Evolutionary conservation across 345 rosid species (phyloP), one percentile per base, ranked within the genome.

Genomic region (Combretum micranthum): DNA sequence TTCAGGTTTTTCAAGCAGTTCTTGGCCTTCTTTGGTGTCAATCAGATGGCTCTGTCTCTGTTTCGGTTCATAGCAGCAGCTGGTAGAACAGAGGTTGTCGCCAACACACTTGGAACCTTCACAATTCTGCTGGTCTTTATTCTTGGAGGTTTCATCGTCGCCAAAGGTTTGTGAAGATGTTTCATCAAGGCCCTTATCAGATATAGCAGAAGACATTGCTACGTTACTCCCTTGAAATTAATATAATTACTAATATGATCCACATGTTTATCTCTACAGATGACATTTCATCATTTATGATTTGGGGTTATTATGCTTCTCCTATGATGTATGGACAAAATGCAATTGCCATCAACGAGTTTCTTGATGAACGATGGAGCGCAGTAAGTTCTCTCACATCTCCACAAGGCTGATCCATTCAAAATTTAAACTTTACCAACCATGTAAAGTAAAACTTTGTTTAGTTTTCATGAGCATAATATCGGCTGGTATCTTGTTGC

Each of bases 1-100:
- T 59, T 42, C 52, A 83, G 89, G 76, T 54, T 80, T 7, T 69
- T 79, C 42, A 78, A 68, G 72, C 90, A 81, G 71, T 69, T 65
- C 54, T 15, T 72, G 17, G 62, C 80, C 45, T 79, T 83, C 23
- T 26, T 76, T 13, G 54, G 77, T 4, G 21, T 70, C n/a, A 72
- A 62, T 59, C 84, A 80, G 64, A 71, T 72, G 86, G 69, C 89
- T 25, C 66, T 82, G 45, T 77, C 66, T 5, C 58, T 83, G 52
- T 83, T 83, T 64, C 77, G 89, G 49, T 54, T 68, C 12, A 71
- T 80, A 44, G 86, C 86, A 13, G 77, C 82, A 13, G 3, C 60
- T 17, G 82, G 86, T 17, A 76, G 90, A 61, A 69, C 80, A 51
- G 53, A 72, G 60, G 75, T 75, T 1, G 68, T 83, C 13, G 81